phyloP scores from a whole-genome alignment of 148 eudicot genomes.

The Camellia granthamiana region DNA sequence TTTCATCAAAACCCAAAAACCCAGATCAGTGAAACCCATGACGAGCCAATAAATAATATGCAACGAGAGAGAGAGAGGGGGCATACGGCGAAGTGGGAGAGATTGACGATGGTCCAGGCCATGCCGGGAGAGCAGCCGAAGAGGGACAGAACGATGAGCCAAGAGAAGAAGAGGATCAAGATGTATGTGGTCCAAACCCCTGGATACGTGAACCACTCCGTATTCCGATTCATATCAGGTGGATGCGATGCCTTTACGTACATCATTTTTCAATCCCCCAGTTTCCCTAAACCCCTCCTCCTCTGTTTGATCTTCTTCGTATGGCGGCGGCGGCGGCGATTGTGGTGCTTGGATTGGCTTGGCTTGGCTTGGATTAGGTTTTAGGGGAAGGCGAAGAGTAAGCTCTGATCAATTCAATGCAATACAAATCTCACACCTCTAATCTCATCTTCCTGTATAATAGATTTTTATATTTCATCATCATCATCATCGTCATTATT shows the following conservation, averaged over 20 bases:
- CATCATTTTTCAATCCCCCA: slow-evolving; percentile 45
- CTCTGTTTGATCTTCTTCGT: neutral
- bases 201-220: slow-evolving; percentile 86
- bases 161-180: slow-evolving; percentile 63
- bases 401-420: no score
- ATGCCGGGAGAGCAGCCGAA: slow-evolving; percentile 69
- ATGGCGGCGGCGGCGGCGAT: neutral
- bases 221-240: slow-evolving; percentile 78
- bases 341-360: neutral
- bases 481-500: no score
- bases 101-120: slow-evolving; percentile 85
- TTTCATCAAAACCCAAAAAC: neutral
- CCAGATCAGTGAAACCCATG: neutral
- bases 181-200: slow-evolving; percentile 89
- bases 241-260: slow-evolving; percentile 74
- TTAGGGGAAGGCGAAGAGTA: neutral
- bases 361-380: neutral
- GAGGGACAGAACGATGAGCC: slow-evolving; percentile 73
- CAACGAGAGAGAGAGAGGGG: neutral
- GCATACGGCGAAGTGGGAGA: slow-evolving; percentile 57
- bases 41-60: neutral
- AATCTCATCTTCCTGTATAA: no score
- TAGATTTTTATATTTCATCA: no score
- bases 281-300: slow-evolving; percentile 1
- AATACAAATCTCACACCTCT: neutral